Percentiles rank a stretch among this genome's conserved stretches.
These are phyloP conservation scores for Phaseolus lunatus DNA, from an alignment of 306 rosid species.

Conservation along the genomic window DNA sequence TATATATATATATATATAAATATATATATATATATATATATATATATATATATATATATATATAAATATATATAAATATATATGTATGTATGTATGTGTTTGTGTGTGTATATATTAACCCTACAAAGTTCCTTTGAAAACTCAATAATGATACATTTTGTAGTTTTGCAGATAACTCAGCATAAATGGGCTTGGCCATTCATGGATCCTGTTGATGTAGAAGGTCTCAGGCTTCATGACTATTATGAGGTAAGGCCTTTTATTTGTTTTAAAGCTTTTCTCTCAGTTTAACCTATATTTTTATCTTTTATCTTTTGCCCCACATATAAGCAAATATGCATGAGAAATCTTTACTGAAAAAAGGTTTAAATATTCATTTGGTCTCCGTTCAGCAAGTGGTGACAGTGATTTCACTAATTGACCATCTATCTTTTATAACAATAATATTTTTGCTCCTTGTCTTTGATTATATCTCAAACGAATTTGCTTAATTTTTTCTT, in stretches of 20 bases:
- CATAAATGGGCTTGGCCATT: constrained; percentile 82
- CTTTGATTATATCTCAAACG: constrained; percentile 17
- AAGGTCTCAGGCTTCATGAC: constrained; percentile 83
- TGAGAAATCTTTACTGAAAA: neutral
- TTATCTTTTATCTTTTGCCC: constrained; percentile 12
- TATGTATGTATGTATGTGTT: too few species aligned
- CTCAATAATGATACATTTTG: neutral
- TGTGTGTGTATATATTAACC: too few species aligned
- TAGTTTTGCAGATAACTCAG: constrained; percentile 65
- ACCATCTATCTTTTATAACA: constrained; percentile 16
- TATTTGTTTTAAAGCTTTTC: neutral
- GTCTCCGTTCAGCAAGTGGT: constrained; percentile 17
- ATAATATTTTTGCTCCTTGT: constrained; percentile 1
- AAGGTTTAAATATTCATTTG: constrained; percentile 32
- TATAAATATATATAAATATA: too few species aligned
- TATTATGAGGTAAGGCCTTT: constrained; percentile 64
- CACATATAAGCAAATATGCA: constrained; percentile 13
- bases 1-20: too few species aligned
- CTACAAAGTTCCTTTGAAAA: neutral
- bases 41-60: too few species aligned
- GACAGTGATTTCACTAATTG: neutral
- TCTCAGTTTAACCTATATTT: neutral
- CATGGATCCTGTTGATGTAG: constrained; percentile 90
- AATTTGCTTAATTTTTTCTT: constrained; percentile 41
- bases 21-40: too few species aligned